phyloP scores from a whole-genome alignment of 495 filamentous ascomycete genomes.

The Penicillium mononematosum region DNA sequence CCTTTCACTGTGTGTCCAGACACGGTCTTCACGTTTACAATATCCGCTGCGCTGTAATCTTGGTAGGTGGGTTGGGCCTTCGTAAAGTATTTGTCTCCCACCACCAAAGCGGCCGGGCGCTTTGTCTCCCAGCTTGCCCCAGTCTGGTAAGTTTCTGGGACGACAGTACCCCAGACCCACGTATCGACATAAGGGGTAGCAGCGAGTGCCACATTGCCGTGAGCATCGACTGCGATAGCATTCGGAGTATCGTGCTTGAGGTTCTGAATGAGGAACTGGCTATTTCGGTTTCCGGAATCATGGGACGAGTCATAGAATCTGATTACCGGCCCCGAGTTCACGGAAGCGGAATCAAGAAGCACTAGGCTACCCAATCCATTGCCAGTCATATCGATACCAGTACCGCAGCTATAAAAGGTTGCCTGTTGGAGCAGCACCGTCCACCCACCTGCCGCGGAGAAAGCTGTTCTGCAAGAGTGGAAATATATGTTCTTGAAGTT shows the following conservation, averaged over 20 bases:
- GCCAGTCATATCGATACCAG: slow-evolving; percentile 36
- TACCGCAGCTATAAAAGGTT: slow-evolving; percentile 32
- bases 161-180: slow-evolving; percentile 42
- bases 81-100: slow-evolving; percentile 31
- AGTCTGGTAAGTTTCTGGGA: slow-evolving; percentile 32
- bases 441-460: slow-evolving; percentile 40
- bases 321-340: slow-evolving; percentile 51
- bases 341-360: slow-evolving; percentile 43
- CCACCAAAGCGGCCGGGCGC: slow-evolving; percentile 23
- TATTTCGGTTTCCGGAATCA: slow-evolving; percentile 33
- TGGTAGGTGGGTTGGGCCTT: slow-evolving; percentile 51
- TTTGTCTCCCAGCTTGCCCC: slow-evolving; percentile 22
- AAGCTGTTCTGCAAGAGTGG: slow-evolving; percentile 37
- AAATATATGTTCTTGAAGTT: slow-evolving; percentile 51
- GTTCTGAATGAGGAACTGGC: slow-evolving; percentile 42
- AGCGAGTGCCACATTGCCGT: slow-evolving; percentile 43
- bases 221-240: slow-evolving; percentile 33
- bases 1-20: slow-evolving; percentile 34
- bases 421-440: slow-evolving; percentile 42
- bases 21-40: slow-evolving; percentile 53
- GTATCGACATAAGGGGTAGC: slow-evolving; percentile 46
- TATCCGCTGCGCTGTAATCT: slow-evolving; percentile 36
- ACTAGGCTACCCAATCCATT: slow-evolving; percentile 52
- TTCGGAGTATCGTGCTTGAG: slow-evolving; percentile 25
- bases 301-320: slow-evolving; percentile 44